phyloP scores from a whole-genome alignment of 31 red algal species.

The Porphyra umbilicalis region DNA sequence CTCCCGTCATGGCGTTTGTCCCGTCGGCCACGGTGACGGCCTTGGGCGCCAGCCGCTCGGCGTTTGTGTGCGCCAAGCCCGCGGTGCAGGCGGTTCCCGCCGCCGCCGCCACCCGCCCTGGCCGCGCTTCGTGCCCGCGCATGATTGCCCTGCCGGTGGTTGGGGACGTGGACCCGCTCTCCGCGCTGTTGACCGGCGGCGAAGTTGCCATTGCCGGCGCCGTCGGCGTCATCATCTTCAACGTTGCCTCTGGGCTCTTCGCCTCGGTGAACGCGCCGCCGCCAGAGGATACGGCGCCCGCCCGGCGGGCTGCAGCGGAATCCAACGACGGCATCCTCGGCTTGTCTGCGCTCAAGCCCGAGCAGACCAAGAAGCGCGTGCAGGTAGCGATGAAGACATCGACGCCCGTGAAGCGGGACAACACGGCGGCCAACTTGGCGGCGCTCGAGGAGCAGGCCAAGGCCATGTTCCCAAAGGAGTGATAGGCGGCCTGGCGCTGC shows the following conservation, averaged over 20 bases:
- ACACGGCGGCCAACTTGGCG: background rate
- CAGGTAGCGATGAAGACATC: background rate
- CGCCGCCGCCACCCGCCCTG: background rate
- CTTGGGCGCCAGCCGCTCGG: background rate
- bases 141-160: background rate
- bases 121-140: background rate
- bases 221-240: background rate
- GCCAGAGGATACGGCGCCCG: background rate
- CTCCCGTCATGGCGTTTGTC: background rate
- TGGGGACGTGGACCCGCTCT: background rate
- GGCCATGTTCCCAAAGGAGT: background rate
- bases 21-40: background rate
- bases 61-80: background rate
- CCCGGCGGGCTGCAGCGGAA: background rate
- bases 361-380: background rate
- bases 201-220: background rate
- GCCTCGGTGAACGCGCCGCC: background rate
- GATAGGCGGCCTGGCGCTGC: no score
- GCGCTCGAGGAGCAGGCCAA: background rate
- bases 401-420: background rate
- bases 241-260: background rate
- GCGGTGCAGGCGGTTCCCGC: background rate
- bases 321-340: background rate
- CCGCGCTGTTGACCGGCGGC: background rate
- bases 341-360: background rate